A percentile compares a stretch with the other conserved stretches of the same genome.
Conservation (phyloP, 768 basidiomycete species). For the Cystofilobasidium ferigula region DNA sequence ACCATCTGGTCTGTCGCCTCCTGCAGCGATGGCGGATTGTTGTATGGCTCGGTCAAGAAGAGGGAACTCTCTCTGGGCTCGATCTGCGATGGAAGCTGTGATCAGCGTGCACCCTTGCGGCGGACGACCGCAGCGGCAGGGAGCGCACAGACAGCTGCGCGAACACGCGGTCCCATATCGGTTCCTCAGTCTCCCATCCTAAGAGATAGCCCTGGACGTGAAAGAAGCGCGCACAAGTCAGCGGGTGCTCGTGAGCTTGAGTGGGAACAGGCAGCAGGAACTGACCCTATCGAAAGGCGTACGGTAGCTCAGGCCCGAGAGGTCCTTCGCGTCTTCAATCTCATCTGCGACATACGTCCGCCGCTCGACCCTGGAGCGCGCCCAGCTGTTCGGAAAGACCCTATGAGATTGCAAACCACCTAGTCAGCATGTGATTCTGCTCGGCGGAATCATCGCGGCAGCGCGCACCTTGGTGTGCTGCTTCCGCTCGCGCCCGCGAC, state of each 20-base stretch:
- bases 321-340: conserved; percentile 60
- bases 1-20: conserved; percentile 89
- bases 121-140: too few species aligned
- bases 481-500: conserved; percentile 38
- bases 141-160: conserved; percentile 45
- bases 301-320: conserved; percentile 67
- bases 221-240: not conserved
- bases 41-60: conserved; percentile 84
- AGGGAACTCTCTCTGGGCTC: conserved; percentile 62
- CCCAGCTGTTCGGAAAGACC: conserved; percentile 66
- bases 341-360: conserved; percentile 77
- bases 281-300: conserved; percentile 77
- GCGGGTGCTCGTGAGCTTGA: conserved; percentile 28
- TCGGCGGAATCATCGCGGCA: not conserved
- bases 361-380: conserved; percentile 74
- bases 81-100: conserved; percentile 43
- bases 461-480: not conserved
- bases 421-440: not conserved
- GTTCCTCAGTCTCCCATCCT: conserved; percentile 92
- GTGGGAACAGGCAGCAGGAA: conserved; percentile 13
- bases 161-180: conserved; percentile 84
- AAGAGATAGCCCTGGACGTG: conserved; percentile 68
- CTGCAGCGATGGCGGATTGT: conserved; percentile 84
- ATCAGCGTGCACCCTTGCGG: not conserved
- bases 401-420: conserved; percentile 38